Evolutionary conservation across 2,329 filamentous ascomycete genomes (phyloP).

Genomic region (Fusarium concolor): DNA sequence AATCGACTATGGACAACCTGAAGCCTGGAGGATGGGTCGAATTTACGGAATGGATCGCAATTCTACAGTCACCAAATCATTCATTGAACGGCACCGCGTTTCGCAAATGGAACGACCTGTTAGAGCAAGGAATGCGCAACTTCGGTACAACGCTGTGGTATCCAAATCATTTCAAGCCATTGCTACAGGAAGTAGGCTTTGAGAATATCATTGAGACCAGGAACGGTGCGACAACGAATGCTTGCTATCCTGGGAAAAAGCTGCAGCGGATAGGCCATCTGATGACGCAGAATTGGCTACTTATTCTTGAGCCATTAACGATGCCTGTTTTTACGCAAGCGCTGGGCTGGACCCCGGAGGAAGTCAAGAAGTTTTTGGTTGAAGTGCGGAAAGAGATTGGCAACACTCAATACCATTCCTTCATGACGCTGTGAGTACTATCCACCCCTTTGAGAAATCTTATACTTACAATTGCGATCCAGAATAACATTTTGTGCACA

Average conservation of each 20-base stretch:
- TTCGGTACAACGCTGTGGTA: slow-evolving; percentile 36
- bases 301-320: slow-evolving; percentile 37
- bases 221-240: slow-evolving; percentile 40
- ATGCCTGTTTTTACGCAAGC: slow-evolving; percentile 41
- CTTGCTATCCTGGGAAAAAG: slow-evolving; percentile 43
- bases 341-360: slow-evolving; percentile 35
- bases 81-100: slow-evolving; percentile 38
- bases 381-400: slow-evolving; percentile 39
- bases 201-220: slow-evolving; percentile 39
- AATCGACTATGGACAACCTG: slow-evolving; percentile 35
- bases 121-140: slow-evolving; percentile 34
- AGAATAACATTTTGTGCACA: slow-evolving; percentile 37
- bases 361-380: slow-evolving; percentile 30
- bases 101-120: slow-evolving; percentile 37
- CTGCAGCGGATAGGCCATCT: slow-evolving; percentile 40
- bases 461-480: background rate
- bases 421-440: slow-evolving; percentile 41
- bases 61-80: slow-evolving; percentile 40
- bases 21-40: slow-evolving; percentile 44
- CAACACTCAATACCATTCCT: slow-evolving; percentile 41
- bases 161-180: slow-evolving; percentile 29
- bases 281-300: slow-evolving; percentile 42
- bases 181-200: slow-evolving; percentile 33
- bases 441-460: background rate
- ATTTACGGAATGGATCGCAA: slow-evolving; percentile 42